These are phyloP conservation scores for Cornus suecica DNA, from an alignment of 148 eudicot genomes.

Conservation along the genomic window DNA sequence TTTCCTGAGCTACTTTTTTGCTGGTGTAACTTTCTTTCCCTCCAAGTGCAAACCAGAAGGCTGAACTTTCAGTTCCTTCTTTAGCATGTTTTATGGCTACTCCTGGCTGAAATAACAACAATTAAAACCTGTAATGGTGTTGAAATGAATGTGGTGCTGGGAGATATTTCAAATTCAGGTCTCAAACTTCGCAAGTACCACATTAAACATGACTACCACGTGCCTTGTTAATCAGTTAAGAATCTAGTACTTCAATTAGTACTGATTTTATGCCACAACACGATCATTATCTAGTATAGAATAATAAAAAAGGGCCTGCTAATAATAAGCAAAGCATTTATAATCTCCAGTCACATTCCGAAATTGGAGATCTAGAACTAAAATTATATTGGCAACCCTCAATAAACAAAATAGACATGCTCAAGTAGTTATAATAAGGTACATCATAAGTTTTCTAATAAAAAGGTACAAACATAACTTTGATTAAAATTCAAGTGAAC, in stretches of 20 bases:
- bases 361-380: not conserved
- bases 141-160: not conserved
- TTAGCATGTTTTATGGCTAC: slow-evolving; percentile 68
- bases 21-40: slow-evolving; percentile 84
- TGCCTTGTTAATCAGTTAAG: not conserved
- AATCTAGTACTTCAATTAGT: not conserved
- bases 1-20: slow-evolving; percentile 68
- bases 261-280: not conserved
- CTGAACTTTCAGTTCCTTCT: slow-evolving; percentile 97
- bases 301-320: not conserved
- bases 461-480: not conserved
- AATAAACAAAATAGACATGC: not conserved
- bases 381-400: not conserved
- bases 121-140: not conserved
- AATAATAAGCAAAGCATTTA: not conserved
- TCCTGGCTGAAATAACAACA: slow-evolving; percentile 63
- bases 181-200: not conserved
- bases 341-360: not conserved
- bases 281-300: not conserved
- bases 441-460: not conserved
- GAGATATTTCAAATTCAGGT: not conserved
- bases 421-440: not conserved
- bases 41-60: slow-evolving; percentile 93
- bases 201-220: slow-evolving; percentile 4
- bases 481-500: not conserved